Evolutionary conservation across 2,329 filamentous ascomycete genomes (phyloP).

Genomic region (Sporothrix euskadiensis): DNA sequence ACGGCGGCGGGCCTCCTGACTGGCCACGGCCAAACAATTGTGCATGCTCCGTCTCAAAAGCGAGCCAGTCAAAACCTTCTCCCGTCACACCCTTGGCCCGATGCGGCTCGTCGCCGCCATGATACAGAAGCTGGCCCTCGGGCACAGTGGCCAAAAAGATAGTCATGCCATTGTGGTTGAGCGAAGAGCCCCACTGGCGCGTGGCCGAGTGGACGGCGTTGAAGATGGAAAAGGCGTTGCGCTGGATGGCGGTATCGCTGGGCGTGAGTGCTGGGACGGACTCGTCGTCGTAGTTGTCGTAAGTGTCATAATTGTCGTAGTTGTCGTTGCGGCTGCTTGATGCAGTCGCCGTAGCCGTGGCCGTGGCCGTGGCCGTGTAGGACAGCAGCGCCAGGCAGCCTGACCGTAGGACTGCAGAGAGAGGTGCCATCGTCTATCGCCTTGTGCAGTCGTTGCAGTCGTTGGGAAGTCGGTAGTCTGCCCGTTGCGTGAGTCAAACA

Average conservation of each 20-base stretch:
- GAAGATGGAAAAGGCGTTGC: conserved; percentile 67
- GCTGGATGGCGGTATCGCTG: conserved; percentile 42
- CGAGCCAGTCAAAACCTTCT: conserved; percentile 63
- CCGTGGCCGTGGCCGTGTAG: neutral
- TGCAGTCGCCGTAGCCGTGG: neutral
- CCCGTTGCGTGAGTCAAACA: neutral
- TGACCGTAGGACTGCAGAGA: neutral
- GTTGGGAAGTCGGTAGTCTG: neutral
- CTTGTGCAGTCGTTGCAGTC: neutral
- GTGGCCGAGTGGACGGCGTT: conserved; percentile 71
- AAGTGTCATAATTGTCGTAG: no score
- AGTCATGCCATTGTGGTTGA: conserved; percentile 75
- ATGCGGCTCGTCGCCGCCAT: conserved; percentile 54
- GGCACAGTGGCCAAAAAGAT: conserved; percentile 68
- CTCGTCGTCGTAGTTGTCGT: neutral
- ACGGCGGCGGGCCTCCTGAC: neutral
- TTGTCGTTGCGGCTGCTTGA: neutral
- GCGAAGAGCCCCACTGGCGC: conserved; percentile 71
- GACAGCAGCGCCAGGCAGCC: neutral
- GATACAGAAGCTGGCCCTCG: conserved; percentile 65
- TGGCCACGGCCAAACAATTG: conserved; percentile 51
- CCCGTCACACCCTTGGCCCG: conserved; percentile 47
- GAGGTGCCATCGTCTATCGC: neutral
- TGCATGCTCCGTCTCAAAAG: conserved; percentile 75
- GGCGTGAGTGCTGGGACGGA: conserved; percentile 37